phyloP scores from a whole-genome alignment of 116 monocot genomes.

The Trichopus zeylanicus region DNA sequence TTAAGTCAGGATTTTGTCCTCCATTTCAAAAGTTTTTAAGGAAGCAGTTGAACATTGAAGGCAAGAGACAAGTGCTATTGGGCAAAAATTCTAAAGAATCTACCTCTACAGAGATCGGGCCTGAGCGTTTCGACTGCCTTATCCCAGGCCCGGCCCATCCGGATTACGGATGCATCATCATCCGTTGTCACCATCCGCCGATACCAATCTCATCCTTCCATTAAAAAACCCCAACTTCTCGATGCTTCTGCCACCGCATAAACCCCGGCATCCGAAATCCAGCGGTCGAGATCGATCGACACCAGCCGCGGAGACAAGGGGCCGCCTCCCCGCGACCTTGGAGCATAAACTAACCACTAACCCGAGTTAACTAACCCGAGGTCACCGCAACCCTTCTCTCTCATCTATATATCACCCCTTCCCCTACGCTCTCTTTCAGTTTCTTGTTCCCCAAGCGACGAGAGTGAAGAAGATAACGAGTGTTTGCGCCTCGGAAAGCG shows the following conservation, averaged over 20 bases:
- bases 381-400: not conserved
- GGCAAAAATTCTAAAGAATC: too few relatives aligned
- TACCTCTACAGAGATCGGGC: too few relatives aligned
- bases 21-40: too few relatives aligned
- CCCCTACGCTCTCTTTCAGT: not conserved
- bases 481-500: not conserved
- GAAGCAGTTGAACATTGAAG: too few relatives aligned
- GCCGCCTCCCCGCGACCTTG: slow-evolving; percentile 36
- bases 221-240: not conserved
- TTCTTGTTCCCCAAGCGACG: not conserved
- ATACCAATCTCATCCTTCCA: not conserved
- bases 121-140: too few relatives aligned
- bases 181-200: not conserved
- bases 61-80: too few relatives aligned
- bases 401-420: slow-evolving; percentile 18
- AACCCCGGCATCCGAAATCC: not conserved
- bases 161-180: too few relatives aligned
- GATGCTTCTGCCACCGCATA: not conserved
- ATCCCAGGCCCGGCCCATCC: too few relatives aligned
- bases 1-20: too few relatives aligned
- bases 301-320: slow-evolving; percentile 40
- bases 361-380: slow-evolving; percentile 4
- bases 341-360: slow-evolving; percentile 21
- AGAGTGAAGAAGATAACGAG: not conserved
- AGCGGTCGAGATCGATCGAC: slow-evolving; percentile 7